Evolutionary conservation across 2,329 filamentous ascomycete species (phyloP), one percentile per base, ranked within the genome.

Genomic region (Calonectria crousiana): DNA sequence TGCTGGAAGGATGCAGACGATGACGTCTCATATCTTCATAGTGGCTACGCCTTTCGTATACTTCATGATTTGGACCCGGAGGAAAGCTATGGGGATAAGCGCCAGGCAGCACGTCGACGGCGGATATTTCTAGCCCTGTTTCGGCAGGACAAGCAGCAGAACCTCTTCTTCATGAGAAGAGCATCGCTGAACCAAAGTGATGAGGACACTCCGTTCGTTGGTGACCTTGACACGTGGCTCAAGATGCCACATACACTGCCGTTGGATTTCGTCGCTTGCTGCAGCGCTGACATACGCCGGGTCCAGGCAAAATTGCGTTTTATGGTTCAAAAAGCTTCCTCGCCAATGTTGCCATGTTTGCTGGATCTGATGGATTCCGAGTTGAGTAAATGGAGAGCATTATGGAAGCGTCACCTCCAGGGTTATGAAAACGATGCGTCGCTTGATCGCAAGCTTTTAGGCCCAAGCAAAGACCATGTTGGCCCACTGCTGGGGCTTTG

Each of bases 1-100:
- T 77, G 74, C 38, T 76, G 74, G 70, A 77, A 77, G 44, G 76
- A 77, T 66, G 58, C 70, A 44, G 76, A 77, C 10, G 74, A 77
- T 13, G 70, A 77, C n/a, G 60, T 77, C 8, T 77, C 76, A 3
- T 77, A 77, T 51, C 66, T 73, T 36, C 74, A 77, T 36, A 76
- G 70, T n/a, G 76, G 71, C 6, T 77, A 77, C 56, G 76, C 72
- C 4, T 75, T 74, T 52, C 74, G 68, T 5, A 67, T 75, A 11
- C 73, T 77, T 14, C 72, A 74, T 28, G 76, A 77, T 52, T 18
- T 76, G 53, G 76, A 77, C 20, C 20, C 75, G 34, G 56, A 76
- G 4, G 67, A 68, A 32, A 53, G n/a, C n/a, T 56, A 75, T 34
- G 58, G 38, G 11, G 68, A 76, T 20, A 52, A 58, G 8, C 56